These are phyloP conservation scores for Citrullus amarus DNA, from an alignment of 306 rosid species.

Conservation along the genomic window DNA sequence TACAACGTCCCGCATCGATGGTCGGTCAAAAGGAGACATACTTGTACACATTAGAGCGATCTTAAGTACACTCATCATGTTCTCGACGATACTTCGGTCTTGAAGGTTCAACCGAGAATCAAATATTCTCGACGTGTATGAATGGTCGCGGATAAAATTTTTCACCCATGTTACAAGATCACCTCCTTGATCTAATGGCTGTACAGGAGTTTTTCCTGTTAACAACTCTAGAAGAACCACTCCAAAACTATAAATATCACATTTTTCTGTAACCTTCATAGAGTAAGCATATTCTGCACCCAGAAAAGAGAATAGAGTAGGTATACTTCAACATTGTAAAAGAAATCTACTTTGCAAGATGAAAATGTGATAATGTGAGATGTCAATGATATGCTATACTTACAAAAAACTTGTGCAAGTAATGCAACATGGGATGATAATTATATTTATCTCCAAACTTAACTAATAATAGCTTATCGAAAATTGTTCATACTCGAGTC, in stretches of 20 bases:
- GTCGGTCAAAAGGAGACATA: constrained; percentile 53
- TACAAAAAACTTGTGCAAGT: not conserved
- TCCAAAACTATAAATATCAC: constrained; percentile 90
- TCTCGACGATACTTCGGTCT: constrained; percentile 42
- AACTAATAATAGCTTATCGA: not conserved
- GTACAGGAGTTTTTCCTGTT: constrained; percentile 86
- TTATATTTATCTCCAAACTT: not conserved
- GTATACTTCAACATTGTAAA: not conserved
- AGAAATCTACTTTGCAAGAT: not conserved
- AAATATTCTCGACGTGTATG: constrained; percentile 46
- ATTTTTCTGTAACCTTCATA: constrained; percentile 93
- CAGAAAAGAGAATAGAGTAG: not conserved
- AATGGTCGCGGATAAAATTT: constrained; percentile 37
- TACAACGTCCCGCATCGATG: constrained; percentile 75
- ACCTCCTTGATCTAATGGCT: constrained; percentile 80
- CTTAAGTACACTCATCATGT: constrained; percentile 71
- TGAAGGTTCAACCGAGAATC: constrained; percentile 57
- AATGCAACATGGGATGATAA: not conserved
- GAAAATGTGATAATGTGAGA: not conserved
- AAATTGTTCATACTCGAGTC: not conserved
- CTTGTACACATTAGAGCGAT: constrained; percentile 75
- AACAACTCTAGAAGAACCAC: constrained; percentile 87
- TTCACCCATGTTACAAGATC: constrained; percentile 78
- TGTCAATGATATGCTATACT: not conserved
- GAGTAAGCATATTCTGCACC: constrained; percentile 91